Percentiles rank a stretch among this genome's conserved stretches.
These are phyloP conservation scores for Penicillium sp. DNA, from an alignment of 2,329 filamentous ascomycete genomes.

Conservation along the genomic window DNA sequence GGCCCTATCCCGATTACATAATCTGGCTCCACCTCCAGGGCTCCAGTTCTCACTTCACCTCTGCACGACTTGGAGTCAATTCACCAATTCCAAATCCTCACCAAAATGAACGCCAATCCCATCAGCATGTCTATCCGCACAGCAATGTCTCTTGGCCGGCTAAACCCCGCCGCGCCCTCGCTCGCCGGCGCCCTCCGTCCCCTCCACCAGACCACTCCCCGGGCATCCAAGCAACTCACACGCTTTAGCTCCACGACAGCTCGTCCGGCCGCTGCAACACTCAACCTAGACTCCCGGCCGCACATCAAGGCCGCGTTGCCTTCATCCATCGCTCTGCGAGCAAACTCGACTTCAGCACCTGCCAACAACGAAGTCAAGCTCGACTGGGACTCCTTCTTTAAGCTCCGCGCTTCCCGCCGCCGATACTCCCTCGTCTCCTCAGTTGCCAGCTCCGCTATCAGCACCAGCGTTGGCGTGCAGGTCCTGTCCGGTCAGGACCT, in stretches of 20 bases:
- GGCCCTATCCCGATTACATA: conserved; percentile 21
- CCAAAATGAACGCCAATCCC: conserved; percentile 27
- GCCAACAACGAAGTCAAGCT: conserved; percentile 47
- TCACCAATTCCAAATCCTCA: conserved; percentile 3
- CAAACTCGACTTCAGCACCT: conserved; percentile 33
- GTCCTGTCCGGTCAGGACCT: conserved; percentile 69
- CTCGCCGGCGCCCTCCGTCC: conserved; percentile 22
- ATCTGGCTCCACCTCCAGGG: conserved; percentile 12
- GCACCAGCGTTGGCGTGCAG: conserved; percentile 52
- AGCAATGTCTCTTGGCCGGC: conserved; percentile 28
- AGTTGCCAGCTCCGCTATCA: conserved; percentile 60
- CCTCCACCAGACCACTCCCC: conserved; percentile 13
- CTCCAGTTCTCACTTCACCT: conserved; percentile 14
- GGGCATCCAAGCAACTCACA: conserved; percentile 24
- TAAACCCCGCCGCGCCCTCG: conserved; percentile 26
- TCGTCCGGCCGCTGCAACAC: conserved; percentile 14
- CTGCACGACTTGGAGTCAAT: conserved; percentile 1
- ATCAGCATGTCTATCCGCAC: conserved; percentile 36
- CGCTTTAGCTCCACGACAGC: conserved; percentile 22
- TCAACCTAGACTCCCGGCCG: conserved; percentile 16
- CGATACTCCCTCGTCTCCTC: conserved; percentile 80
- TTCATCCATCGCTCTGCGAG: conserved; percentile 18
- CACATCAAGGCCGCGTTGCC: conserved; percentile 7
- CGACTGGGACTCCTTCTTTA: conserved; percentile 91
- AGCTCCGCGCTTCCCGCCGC: conserved; percentile 79